These are phyloP conservation scores for Nelumbo lutea DNA, from an alignment of 164 flowering plant species.

Conservation along the genomic window DNA sequence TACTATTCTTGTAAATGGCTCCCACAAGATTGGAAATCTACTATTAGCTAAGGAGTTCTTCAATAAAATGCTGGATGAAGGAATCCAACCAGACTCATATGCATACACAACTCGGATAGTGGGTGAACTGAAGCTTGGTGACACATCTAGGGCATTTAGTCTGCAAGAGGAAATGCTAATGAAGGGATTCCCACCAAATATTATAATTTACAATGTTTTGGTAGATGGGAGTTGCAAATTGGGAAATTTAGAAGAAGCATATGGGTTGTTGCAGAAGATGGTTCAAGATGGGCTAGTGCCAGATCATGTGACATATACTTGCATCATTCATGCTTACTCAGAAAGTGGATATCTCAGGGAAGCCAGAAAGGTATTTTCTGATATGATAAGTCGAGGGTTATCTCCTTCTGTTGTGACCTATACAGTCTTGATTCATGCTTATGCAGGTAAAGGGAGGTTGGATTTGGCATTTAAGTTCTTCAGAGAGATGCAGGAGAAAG, in stretches of 20 bases:
- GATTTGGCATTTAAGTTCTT: conserved; percentile 44
- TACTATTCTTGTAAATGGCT: conserved; percentile 57
- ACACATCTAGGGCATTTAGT: conserved; percentile 25
- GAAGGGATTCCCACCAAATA: conserved; percentile 46
- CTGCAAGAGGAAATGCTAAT: conserved; percentile 60
- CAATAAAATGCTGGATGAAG: conserved; percentile 53
- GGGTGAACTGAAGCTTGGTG: conserved; percentile 49
- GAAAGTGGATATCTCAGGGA: conserved; percentile 34
- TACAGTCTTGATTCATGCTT: conserved; percentile 60
- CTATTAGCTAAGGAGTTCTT: conserved; percentile 40
- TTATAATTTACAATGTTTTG: conserved; percentile 53
- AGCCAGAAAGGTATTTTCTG: conserved; percentile 42
- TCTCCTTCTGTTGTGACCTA: conserved; percentile 65
- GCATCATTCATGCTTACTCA: conserved; percentile 46
- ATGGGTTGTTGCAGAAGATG: conserved; percentile 42
- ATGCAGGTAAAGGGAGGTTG: conserved; percentile 39
- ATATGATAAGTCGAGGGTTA: conserved; percentile 47
- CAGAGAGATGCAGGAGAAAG: conserved; percentile 51
- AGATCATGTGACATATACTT: conserved; percentile 62
- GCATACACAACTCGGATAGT: conserved; percentile 43
- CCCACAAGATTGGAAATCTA: conserved; percentile 39
- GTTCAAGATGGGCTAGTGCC: conserved; percentile 41
- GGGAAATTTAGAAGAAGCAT: conserved; percentile 42
- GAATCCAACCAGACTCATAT: conserved; percentile 50
- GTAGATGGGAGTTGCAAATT: conserved; percentile 48